phyloP scores from a whole-genome alignment of 306 rosid genomes.

The Cucumis cinereus region DNA sequence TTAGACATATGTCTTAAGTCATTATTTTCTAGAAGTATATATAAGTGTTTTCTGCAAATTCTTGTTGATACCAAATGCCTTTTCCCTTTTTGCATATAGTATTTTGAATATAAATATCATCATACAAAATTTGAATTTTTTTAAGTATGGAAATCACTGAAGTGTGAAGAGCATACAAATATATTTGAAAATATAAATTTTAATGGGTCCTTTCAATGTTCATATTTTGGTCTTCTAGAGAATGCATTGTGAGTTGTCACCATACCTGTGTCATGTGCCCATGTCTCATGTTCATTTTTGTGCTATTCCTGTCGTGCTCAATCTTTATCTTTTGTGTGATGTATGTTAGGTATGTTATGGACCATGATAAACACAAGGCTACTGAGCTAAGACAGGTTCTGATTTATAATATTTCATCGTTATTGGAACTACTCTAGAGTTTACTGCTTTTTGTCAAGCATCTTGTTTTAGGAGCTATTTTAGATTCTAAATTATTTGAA shows the following conservation, averaged over 20 bases:
- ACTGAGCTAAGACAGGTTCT: slow-evolving; percentile 80
- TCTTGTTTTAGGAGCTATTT: neutral
- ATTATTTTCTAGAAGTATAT: no score
- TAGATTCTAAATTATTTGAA: neutral
- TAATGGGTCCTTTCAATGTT: neutral
- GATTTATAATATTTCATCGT: neutral
- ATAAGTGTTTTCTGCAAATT: no score
- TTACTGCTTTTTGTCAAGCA: neutral
- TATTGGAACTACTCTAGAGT: neutral
- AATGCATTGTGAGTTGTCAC: neutral
- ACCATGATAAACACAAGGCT: slow-evolving; percentile 64
- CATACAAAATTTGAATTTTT: neutral
- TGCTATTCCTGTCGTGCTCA: neutral
- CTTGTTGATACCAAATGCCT: no score
- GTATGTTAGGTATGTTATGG: slow-evolving; percentile 72
- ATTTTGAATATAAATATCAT: no score
- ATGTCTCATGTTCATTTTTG: neutral
- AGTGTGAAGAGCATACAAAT: neutral
- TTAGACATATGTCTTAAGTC: no score
- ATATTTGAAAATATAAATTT: neutral
- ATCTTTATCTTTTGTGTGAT: neutral
- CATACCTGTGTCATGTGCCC: neutral
- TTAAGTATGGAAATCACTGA: neutral
- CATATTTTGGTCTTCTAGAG: neutral
- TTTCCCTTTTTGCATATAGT: no score